Evolutionary conservation across 2,329 filamentous ascomycete genomes (phyloP).

Genomic region (Hirsutella minnesotensis): DNA sequence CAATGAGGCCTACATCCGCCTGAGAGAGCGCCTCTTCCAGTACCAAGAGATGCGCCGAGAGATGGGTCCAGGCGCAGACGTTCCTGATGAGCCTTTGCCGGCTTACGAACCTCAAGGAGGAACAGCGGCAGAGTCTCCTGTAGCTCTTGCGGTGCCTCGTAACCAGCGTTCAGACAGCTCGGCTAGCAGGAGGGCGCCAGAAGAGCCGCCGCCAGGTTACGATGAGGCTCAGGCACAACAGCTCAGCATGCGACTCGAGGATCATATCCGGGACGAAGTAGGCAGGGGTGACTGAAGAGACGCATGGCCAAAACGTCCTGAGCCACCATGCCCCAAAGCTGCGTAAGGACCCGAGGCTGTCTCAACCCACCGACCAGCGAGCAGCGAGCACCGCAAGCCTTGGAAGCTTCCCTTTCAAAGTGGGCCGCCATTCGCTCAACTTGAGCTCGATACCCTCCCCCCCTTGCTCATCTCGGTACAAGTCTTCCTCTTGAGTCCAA

Average conservation of each 20-base stretch:
- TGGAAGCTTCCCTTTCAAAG: too few species aligned
- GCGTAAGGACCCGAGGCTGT: not conserved
- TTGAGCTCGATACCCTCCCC: too few species aligned
- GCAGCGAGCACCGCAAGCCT: too few species aligned
- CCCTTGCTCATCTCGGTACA: too few species aligned
- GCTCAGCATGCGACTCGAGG: slow-evolving; percentile 46
- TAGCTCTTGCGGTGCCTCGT: slow-evolving; percentile 11
- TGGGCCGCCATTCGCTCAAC: too few species aligned
- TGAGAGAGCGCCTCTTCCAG: slow-evolving; percentile 75
- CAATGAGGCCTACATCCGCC: slow-evolving; percentile 66
- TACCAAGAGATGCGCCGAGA: slow-evolving; percentile 64
- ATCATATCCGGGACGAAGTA: slow-evolving; percentile 62
- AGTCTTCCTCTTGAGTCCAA: too few species aligned
- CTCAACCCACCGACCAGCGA: too few species aligned
- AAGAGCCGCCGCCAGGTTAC: slow-evolving; percentile 82
- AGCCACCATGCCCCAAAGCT: not conserved
- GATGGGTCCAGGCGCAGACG: slow-evolving; percentile 48
- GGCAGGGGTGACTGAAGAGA: slow-evolving; percentile 39
- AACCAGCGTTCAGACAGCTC: slow-evolving; percentile 23
- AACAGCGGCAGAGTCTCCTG: slow-evolving; percentile 16
- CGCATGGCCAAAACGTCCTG: slow-evolving; percentile 8
- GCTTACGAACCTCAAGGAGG: slow-evolving; percentile 58
- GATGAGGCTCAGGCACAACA: slow-evolving; percentile 78
- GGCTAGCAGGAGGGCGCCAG: slow-evolving; percentile 32
- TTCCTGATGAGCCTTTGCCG: slow-evolving; percentile 78